These are phyloP conservation scores for Hypoxylon lenormandii DNA, from an alignment of 495 filamentous ascomycete species.

Conservation along the genomic window DNA sequence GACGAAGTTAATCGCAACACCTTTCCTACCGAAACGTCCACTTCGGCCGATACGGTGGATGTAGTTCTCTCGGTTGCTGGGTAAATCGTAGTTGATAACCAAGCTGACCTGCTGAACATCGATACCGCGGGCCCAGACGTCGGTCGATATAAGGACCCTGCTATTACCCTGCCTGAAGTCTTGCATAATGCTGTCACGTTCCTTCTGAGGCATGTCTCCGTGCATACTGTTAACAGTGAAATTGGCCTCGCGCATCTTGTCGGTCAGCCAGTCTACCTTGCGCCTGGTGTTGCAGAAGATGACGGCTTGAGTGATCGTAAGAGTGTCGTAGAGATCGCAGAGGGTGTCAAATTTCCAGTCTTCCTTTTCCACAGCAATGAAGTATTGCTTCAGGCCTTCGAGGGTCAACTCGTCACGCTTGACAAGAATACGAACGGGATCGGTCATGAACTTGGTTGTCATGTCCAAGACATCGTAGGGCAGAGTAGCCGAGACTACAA, in stretches of 20 bases:
- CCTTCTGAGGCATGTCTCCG: constrained; percentile 97
- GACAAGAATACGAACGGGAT: constrained; percentile 97
- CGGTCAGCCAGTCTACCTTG: constrained; percentile 99
- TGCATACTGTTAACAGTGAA: constrained; percentile 99
- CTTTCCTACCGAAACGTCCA: constrained; percentile 96
- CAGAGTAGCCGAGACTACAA: constrained; percentile 95
- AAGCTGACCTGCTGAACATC: constrained; percentile 99
- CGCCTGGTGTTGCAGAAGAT: constrained; percentile 99
- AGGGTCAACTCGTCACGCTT: constrained; percentile 99
- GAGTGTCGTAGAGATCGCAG: constrained; percentile 97
- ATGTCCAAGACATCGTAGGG: constrained; percentile 98
- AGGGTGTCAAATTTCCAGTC: constrained; percentile 99
- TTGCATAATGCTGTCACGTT: constrained; percentile 98
- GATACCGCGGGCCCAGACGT: constrained; percentile 97
- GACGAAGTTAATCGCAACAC: constrained; percentile 99
- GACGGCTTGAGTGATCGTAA: constrained; percentile 98
- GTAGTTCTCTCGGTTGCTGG: constrained; percentile 99
- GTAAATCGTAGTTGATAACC: constrained; percentile 99
- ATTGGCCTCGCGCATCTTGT: constrained; percentile 97
- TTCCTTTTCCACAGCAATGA: constrained; percentile 99
- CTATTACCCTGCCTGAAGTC: constrained; percentile 97
- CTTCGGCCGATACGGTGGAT: constrained; percentile 97
- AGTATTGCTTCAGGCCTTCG: constrained; percentile 98
- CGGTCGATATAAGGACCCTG: constrained; percentile 96
- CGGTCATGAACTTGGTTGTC: constrained; percentile 99